phyloP scores from a whole-genome alignment of 2,329 filamentous ascomycete genomes.

The Fusarium nygamai region DNA sequence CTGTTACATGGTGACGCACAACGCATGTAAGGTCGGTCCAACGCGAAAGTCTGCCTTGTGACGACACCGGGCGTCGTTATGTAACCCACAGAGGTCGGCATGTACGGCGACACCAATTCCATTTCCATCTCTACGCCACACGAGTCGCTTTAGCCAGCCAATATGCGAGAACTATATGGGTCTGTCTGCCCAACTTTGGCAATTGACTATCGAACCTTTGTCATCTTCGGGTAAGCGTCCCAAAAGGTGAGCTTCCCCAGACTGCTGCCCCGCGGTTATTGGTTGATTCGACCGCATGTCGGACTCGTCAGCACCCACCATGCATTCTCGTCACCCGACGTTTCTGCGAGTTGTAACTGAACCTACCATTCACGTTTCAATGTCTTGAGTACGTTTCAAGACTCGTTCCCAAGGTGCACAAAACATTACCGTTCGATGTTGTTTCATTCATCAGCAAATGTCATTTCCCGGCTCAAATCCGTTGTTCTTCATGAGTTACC shows the following conservation, averaged over 20 bases:
- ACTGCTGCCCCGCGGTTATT: slow-evolving; percentile 6
- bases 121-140: slow-evolving; percentile 5
- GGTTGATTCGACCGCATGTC: slow-evolving; percentile 17
- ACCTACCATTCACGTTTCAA: not conserved
- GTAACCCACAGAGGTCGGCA: not conserved
- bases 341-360: not conserved
- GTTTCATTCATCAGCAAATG: not conserved
- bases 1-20: not conserved
- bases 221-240: slow-evolving; percentile 26
- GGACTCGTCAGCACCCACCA: slow-evolving; percentile 21
- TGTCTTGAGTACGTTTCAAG: not conserved
- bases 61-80: not conserved
- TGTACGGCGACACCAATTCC: not conserved
- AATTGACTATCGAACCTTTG: slow-evolving; percentile 2
- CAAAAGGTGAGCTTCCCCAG: slow-evolving; percentile 17
- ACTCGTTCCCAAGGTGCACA: too few species aligned
- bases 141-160: slow-evolving; percentile 10
- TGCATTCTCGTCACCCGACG: not conserved
- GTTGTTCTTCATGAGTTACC: not conserved
- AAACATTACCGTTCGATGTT: not conserved
- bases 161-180: not conserved
- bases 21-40: not conserved
- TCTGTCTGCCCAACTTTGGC: not conserved
- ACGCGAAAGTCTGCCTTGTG: not conserved
- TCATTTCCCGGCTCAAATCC: not conserved